Percentiles rank a stretch among this genome's conserved stretches.
These are phyloP conservation scores for Boletus vinaceobasis DNA, from an alignment of 768 basidiomycete genomes.

Conservation along the genomic window DNA sequence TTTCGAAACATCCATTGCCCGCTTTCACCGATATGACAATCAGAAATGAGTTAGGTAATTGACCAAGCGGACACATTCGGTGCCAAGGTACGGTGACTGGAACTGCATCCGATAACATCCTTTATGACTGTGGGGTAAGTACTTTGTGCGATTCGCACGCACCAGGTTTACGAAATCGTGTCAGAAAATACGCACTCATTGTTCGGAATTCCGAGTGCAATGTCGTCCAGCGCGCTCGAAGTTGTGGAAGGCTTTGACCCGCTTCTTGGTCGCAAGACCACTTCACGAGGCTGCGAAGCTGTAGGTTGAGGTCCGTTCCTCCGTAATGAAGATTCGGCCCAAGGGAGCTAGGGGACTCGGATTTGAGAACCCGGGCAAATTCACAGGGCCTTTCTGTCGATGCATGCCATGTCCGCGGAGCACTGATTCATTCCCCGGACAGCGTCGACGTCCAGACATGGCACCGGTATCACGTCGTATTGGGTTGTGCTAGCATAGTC, in stretches of 20 bases:
- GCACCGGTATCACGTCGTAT: not conserved
- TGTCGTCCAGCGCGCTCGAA: not conserved
- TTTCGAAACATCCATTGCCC: constrained; percentile 2
- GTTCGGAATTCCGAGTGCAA: constrained; percentile 5
- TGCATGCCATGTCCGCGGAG: constrained; percentile 28
- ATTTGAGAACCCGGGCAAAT: constrained; percentile 12
- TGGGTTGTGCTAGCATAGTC: not conserved
- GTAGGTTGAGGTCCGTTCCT: constrained; percentile 9
- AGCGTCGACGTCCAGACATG: constrained; percentile 4
- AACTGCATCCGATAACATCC: constrained; percentile 3
- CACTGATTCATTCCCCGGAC: constrained; percentile 3
- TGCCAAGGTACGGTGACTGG: not conserved
- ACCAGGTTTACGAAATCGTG: not conserved
- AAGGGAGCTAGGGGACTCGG: constrained; percentile 8
- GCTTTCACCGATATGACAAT: not conserved
- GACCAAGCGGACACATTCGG: not conserved
- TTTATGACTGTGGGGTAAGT: constrained; percentile 25
- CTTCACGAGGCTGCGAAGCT: constrained; percentile 14
- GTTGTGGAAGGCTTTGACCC: not conserved
- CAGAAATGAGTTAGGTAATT: constrained; percentile 3
- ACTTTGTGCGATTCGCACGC: constrained; percentile 19
- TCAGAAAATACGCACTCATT: not conserved
- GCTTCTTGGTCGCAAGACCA: constrained; percentile 8
- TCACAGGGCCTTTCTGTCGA: constrained; percentile 10
- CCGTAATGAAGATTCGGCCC: constrained; percentile 23